Conservation (phyloP, 2,329 filamentous ascomycete genomes). For the Ophiosphaerella korrae region DNA sequence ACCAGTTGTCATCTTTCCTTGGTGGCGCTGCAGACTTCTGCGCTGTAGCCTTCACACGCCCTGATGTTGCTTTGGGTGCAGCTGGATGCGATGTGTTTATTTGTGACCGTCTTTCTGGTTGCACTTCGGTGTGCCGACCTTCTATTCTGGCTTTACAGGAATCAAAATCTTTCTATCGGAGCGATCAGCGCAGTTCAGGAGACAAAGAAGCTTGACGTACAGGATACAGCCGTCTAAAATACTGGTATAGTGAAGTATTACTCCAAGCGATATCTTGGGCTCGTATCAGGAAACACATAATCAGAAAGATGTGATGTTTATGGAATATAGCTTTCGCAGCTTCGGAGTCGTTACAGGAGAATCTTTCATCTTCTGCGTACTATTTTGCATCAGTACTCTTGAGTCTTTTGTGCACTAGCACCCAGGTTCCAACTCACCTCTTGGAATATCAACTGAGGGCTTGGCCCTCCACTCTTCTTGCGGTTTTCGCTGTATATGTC, state of each 20-base stretch:
- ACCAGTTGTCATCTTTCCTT: conserved; percentile 49
- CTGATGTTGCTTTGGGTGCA: conserved; percentile 4
- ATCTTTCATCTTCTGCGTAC: conserved; percentile 45
- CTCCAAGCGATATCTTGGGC: conserved; percentile 54
- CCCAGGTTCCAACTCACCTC: conserved; percentile 31
- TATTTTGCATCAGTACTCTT: conserved; percentile 16
- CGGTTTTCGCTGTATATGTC: conserved; percentile 59
- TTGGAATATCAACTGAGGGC: conserved; percentile 47
- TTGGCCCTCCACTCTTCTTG: conserved; percentile 47
- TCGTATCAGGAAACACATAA: conserved; percentile 51
- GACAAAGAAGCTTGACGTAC: conserved; percentile 17
- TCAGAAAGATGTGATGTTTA: conserved; percentile 50
- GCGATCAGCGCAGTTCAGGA: conserved; percentile 6
- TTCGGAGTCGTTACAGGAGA: conserved; percentile 26
- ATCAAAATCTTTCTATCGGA: conserved; percentile 36
- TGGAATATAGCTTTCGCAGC: conserved; percentile 38
- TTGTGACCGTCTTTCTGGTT: conserved; percentile 13
- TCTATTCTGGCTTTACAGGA: conserved; percentile 36
- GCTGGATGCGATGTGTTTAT: conserved; percentile 11
- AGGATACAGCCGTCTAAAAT: conserved; percentile 47
- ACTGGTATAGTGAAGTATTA: conserved; percentile 49
- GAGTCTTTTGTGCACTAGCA: background rate
- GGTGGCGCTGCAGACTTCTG: conserved; percentile 22
- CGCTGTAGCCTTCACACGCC: conserved; percentile 9
- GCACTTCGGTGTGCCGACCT: conserved; percentile 28